Conservation (phyloP, 352 stramenopile genomes). For the Elongisporangium undulatum region DNA sequence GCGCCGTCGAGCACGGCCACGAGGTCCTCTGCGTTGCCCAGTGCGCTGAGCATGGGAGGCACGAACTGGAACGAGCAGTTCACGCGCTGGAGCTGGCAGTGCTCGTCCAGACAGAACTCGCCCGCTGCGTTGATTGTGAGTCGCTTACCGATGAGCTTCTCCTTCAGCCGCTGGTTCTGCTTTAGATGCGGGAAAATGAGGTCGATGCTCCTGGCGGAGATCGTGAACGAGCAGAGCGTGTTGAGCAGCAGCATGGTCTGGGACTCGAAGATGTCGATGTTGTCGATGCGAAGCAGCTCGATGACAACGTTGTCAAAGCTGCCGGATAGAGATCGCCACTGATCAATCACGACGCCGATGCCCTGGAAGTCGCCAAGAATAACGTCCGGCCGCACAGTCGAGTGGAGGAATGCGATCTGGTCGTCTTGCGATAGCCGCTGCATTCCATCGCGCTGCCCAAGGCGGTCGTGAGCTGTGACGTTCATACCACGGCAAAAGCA, state of each 20-base stretch:
- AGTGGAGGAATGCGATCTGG: constrained; percentile 35
- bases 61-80: not conserved
- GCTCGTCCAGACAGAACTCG: not conserved
- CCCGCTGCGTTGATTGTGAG: not conserved
- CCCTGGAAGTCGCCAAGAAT: constrained; percentile 25
- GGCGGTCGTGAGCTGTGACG: not conserved
- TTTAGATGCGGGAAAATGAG: not conserved
- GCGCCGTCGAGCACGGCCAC: not conserved
- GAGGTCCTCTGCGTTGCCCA: not conserved
- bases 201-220: not conserved
- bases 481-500: not conserved
- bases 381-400: constrained; percentile 27
- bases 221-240: not conserved
- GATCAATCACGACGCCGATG: constrained; percentile 18
- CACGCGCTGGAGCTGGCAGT: not conserved
- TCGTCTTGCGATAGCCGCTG: constrained; percentile 2
- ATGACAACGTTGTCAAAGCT: constrained; percentile 33
- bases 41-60: not conserved
- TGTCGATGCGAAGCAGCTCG: constrained; percentile 23
- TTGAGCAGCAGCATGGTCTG: not conserved
- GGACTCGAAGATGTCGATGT: not conserved
- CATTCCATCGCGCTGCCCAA: not conserved
- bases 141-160: not conserved
- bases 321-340: constrained; percentile 32
- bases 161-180: not conserved